Evolutionary conservation across 495 filamentous ascomycete species (phyloP).

Genomic region (Daldinia bambusicola): DNA sequence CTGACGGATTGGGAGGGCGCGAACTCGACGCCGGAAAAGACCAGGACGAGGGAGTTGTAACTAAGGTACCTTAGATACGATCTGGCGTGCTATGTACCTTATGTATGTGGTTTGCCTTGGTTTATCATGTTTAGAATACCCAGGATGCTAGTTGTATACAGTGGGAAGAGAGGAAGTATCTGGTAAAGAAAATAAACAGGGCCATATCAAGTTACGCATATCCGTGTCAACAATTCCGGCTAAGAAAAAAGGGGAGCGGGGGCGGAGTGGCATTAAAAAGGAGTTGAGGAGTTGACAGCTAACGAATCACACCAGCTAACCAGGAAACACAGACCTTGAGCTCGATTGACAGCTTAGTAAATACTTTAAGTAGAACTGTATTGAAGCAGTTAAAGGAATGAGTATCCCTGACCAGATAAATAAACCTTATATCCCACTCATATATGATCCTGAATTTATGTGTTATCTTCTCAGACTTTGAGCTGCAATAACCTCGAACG

Average conservation of each 20-base stretch:
- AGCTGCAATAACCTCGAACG: not conserved
- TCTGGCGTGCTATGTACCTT: not conserved
- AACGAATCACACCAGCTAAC: not conserved
- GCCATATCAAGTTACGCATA: not conserved
- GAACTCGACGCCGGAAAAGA: slow-evolving; percentile 29
- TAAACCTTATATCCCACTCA: not conserved
- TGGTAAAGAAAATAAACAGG: not conserved
- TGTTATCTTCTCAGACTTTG: not conserved
- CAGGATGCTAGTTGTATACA: not conserved
- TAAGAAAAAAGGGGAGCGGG: not conserved
- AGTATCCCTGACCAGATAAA: not conserved
- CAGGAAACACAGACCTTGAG: not conserved
- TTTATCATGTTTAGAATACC: not conserved
- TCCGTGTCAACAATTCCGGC: not conserved
- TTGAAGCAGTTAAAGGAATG: not conserved
- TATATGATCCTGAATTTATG: not conserved
- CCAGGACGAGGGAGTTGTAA: slow-evolving; percentile 22
- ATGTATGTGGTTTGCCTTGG: not conserved
- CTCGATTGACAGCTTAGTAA: not conserved
- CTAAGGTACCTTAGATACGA: no score
- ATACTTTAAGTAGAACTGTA: not conserved
- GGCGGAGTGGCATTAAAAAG: not conserved
- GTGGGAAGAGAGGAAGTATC: not conserved
- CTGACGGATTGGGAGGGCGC: slow-evolving; percentile 42
- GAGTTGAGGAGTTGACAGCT: not conserved